Percentiles rank a stretch among this genome's conserved stretches.
These are phyloP conservation scores for Elsinoe arachidis DNA, from an alignment of 2,329 filamentous ascomycete species.

Conservation along the genomic window DNA sequence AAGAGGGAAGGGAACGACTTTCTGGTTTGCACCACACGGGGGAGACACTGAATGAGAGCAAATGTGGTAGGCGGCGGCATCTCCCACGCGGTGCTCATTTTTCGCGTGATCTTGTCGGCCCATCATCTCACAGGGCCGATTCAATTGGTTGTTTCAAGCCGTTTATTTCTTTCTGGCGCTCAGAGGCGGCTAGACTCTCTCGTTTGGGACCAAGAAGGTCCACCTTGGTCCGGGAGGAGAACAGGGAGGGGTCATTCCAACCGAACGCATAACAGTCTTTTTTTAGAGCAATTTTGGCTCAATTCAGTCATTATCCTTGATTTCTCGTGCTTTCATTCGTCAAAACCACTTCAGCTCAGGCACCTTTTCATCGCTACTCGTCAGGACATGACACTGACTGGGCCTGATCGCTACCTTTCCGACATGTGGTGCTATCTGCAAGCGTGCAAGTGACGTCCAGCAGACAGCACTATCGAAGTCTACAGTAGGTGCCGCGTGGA, in stretches of 20 bases:
- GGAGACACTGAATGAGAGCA: background rate
- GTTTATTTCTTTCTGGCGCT: conserved; percentile 11
- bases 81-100: background rate
- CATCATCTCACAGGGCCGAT: background rate
- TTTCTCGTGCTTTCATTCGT: background rate
- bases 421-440: background rate
- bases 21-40: background rate
- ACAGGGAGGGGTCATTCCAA: background rate
- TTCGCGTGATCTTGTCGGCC: background rate
- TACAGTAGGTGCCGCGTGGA: background rate
- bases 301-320: conserved; percentile 2
- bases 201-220: background rate
- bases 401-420: background rate
- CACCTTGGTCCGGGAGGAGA: background rate
- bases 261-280: background rate
- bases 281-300: background rate
- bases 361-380: background rate
- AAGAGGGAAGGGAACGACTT: conserved; percentile 4
- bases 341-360: background rate
- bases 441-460: background rate
- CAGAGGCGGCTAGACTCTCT: conserved; percentile 7
- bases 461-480: background rate
- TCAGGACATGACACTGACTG: background rate
- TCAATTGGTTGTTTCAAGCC: background rate
- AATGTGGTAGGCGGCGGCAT: background rate